Evolutionary conservation across 2,329 filamentous ascomycete species (phyloP).

Genomic region (Graphiopsis chlorocephala): DNA sequence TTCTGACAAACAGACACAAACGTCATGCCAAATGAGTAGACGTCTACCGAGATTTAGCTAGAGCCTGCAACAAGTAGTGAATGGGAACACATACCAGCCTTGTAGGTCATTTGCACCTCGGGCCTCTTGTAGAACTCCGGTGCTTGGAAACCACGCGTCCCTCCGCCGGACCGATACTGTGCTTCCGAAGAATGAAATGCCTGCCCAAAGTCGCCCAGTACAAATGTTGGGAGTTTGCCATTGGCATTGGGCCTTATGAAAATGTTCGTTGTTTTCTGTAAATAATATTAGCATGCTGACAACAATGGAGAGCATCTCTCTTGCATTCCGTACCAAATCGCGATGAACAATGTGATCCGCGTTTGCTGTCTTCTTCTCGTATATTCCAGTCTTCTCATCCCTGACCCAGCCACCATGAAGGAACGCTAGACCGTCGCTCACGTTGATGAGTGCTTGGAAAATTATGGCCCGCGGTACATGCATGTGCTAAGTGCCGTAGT

Average conservation of each 20-base stretch:
- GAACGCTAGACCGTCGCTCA: slow-evolving; percentile 27
- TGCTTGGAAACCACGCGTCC: neutral
- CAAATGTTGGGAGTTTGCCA: slow-evolving; percentile 19
- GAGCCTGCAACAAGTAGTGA: neutral
- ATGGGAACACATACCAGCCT: neutral
- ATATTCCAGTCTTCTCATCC: neutral
- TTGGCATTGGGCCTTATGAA: slow-evolving; percentile 18
- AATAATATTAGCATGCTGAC: neutral
- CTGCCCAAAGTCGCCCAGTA: slow-evolving; percentile 28
- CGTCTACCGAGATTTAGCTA: slow-evolving; percentile 17
- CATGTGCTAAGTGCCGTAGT: neutral
- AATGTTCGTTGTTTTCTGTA: slow-evolving; percentile 23
- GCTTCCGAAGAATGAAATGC: neutral
- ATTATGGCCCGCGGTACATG: slow-evolving; percentile 23
- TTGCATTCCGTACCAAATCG: slow-evolving; percentile 19
- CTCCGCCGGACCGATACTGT: neutral
- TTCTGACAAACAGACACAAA: slow-evolving; percentile 14
- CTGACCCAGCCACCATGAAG: slow-evolving; percentile 24
- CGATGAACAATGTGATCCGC: slow-evolving; percentile 20
- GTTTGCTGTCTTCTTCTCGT: slow-evolving; percentile 2
- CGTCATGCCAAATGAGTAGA: slow-evolving; percentile 27
- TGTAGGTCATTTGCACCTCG: neutral
- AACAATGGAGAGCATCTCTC: neutral
- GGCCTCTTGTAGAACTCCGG: slow-evolving; percentile 11
- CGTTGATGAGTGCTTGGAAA: slow-evolving; percentile 23